A percentile compares a stretch with the other conserved stretches of the same genome.
Conservation (phyloP, 768 basidiomycete species). For the Pholiota microspora region DNA sequence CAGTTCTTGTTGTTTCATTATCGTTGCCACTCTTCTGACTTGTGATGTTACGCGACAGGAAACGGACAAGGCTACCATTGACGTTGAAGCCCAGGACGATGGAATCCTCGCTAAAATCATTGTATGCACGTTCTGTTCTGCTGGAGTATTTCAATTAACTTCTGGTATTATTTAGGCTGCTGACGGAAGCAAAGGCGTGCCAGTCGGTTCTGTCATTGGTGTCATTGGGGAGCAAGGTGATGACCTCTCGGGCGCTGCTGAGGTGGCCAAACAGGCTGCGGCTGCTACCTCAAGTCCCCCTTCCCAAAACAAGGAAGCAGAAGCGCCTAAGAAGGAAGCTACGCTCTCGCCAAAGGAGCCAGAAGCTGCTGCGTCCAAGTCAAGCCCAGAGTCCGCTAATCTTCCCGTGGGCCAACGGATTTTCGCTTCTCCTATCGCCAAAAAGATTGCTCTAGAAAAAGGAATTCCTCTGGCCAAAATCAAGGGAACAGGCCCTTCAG, state of each 20-base stretch:
- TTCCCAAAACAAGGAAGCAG: conserved; percentile 39
- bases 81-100: conserved; percentile 98
- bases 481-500: conserved; percentile 92
- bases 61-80: conserved; percentile 99
- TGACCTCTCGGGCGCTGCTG: conserved; percentile 80
- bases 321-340: conserved; percentile 23
- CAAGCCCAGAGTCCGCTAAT: conserved; percentile 41
- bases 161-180: conserved; percentile 45
- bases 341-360: conserved; percentile 18
- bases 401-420: conserved; percentile 74
- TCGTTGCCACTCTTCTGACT: not conserved
- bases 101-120: conserved; percentile 97
- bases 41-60: conserved; percentile 54
- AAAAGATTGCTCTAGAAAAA: conserved; percentile 93
- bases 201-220: conserved; percentile 88
- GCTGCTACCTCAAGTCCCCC: conserved; percentile 28
- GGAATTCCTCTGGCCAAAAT: conserved; percentile 88
- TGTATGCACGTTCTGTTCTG: conserved; percentile 43
- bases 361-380: conserved; percentile 18
- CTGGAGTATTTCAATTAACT: not conserved
- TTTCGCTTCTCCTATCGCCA: conserved; percentile 94
- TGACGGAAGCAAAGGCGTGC: conserved; percentile 85
- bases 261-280: conserved; percentile 42
- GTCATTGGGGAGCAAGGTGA: conserved; percentile 95
- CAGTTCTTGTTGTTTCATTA: conserved; percentile 24